A percentile compares a stretch with the other conserved stretches of the same genome.
These are phyloP conservation scores for Plicaturopsis crispa DNA, from an alignment of 768 basidiomycete genomes.

Conservation along the genomic window DNA sequence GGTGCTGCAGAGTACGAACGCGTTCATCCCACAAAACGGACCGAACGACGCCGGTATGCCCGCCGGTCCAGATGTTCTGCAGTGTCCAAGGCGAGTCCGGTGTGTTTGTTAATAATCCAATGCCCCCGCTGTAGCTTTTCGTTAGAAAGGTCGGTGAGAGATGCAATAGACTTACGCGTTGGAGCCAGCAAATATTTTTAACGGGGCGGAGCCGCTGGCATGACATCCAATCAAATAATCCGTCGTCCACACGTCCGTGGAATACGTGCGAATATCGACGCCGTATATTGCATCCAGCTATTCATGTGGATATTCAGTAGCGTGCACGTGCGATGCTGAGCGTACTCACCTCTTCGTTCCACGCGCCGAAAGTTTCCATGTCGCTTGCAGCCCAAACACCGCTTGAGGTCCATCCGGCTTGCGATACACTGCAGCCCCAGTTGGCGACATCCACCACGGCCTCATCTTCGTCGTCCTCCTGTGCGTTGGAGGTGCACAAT, in stretches of 20 bases:
- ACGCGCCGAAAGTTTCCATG: slow-evolving; percentile 90
- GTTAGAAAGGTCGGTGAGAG: neutral
- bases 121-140: slow-evolving; percentile 45
- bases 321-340: neutral
- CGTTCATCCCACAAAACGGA: slow-evolving; percentile 49
- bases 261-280: slow-evolving; percentile 58
- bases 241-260: slow-evolving; percentile 61
- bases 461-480: slow-evolving; percentile 85
- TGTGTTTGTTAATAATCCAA: slow-evolving; percentile 43
- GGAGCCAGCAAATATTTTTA: slow-evolving; percentile 62
- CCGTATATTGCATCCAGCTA: slow-evolving; percentile 55
- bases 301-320: neutral
- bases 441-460: slow-evolving; percentile 76
- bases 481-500: slow-evolving; percentile 59
- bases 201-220: slow-evolving; percentile 21
- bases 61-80: slow-evolving; percentile 43
- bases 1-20: too few species aligned
- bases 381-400: slow-evolving; percentile 82
- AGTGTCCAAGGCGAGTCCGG: slow-evolving; percentile 39
- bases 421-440: slow-evolving; percentile 76
- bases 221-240: slow-evolving; percentile 65
- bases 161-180: slow-evolving; percentile 47
- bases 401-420: slow-evolving; percentile 58
- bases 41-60: slow-evolving; percentile 51
- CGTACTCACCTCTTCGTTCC: slow-evolving; percentile 59